Evolutionary conservation across 257 asterid genomes (phyloP), one percentile per base, ranked within the genome.

Genomic region (Anisodus tanguticus): DNA sequence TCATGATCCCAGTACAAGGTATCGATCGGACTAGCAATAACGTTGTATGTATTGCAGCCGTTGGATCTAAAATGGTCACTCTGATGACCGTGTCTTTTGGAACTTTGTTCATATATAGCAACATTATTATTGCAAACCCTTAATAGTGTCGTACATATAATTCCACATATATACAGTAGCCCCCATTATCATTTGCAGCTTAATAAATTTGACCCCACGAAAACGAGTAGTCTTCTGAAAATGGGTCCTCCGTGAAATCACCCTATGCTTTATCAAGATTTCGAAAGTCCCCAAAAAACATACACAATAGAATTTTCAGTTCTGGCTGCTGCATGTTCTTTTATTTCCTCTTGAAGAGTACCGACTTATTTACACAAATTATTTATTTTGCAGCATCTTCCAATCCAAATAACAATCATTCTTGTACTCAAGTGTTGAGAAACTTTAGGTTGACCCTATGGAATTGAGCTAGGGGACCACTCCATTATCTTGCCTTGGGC

Each of bases 391-490:
- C 39, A 53, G 64, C 81, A 77, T 51, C 64, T 51, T 26, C 43
- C 35, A 77, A 77, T 53, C 64, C 45, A 51, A 51, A 26, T 53
- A 53, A 69, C 78, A 69, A 53, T 77, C 82, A 53, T 77, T 77
- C 64, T 53, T 77, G 49, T 53, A 77, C 82, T 77, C 82, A 13
- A 77, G 82, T 77, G 64, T 53, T 77, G 82, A 77, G 49, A 77
- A 77, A 77, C 82, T 77, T 77, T 77, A 77, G 47, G 82, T 77
- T 77, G 82, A 77, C 82, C 64, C 82, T 77, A 77, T 77, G 49
- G 64, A 77, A 45, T 45, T 11, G 78, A 16, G 78, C 54, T 22
- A 26, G 19, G 82, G 82, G 82, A 53, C 82, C 82, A 77, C 64
- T 77, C 59, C 62, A 53, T 77, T 54, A 77, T 77, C 8, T 31